Base-by-base conservation (phyloP, 768 basidiomycete species). In the Brasilioporus rufonigricans region DNA sequence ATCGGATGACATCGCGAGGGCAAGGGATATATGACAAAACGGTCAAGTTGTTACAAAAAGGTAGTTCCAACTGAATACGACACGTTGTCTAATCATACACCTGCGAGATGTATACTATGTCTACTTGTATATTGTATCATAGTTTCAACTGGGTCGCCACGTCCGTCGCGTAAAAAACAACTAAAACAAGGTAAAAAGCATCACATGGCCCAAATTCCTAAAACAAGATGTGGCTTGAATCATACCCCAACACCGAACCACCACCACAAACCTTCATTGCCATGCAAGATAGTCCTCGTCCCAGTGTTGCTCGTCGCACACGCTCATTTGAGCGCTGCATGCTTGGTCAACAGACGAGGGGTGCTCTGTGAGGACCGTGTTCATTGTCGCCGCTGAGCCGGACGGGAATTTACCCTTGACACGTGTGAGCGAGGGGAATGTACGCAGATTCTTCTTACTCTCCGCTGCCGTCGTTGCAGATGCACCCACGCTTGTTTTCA, bases 361-460 rank as follows among this genome's bases (percentile, higher is more conserved):
- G 0, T 85, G 80, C 59, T 87, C 82, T 16, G 80, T 78, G 18
- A 86, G 56, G 8, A 88, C 73, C 13, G 78, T 72, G 18, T 79
- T 67, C 1, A 81, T 84, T 24, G 40, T 53, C 35, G 77, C 74
- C 18, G 77, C 67, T 33, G 72, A 71, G 7, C 77, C 73, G 7
- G 47, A n/a, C n/a, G 31, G 1, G 44, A 35, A 40, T 35, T 14
- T 49, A 1, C 46, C 44, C 13, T 24, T 31, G 29, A 9, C 3
- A 13, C 12, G 40, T 26, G 23, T 36, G 6, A 40, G 52, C 18
- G 27, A n/a, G 1, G 41, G 31, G 3, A 47, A 48, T 8, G 24
- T 32, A 13, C 23, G 16, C 19, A 2, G 19, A 7, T 29, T 41
- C 18, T 24, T 44, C 14, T 4, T 44, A n/a, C n/a, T n/a, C n/a